These are phyloP conservation scores for Pleodorina starrii DNA, from an alignment of 139 green algal species.

Conservation along the genomic window DNA sequence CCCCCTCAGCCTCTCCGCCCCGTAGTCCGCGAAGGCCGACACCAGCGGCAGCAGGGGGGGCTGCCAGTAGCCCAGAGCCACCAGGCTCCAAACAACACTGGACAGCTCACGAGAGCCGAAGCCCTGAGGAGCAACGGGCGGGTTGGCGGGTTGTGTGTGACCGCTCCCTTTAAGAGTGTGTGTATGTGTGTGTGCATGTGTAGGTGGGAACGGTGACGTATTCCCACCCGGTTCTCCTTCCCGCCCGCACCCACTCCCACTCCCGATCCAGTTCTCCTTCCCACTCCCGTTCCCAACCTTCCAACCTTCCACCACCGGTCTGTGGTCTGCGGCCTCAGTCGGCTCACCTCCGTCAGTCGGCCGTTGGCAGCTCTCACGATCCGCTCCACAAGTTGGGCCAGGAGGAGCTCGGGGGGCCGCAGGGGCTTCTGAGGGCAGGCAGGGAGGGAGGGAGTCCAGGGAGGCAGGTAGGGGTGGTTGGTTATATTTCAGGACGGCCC, in stretches of 20 bases:
- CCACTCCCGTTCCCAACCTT: no score
- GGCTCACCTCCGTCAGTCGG: neutral
- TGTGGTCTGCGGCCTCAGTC: no score
- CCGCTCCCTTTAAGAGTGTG: no score
- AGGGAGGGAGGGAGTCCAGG: neutral
- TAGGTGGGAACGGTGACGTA: no score
- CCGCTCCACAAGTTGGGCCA: conserved; percentile 13
- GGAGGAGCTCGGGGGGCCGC: neutral
- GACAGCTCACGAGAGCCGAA: conserved; percentile 1
- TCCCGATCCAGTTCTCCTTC: no score
- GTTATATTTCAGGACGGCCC: no score
- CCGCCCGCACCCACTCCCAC: no score
- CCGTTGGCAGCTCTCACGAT: neutral
- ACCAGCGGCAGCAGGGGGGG: conserved; percentile 22
- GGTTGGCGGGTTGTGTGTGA: no score
- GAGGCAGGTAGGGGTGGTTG: no score
- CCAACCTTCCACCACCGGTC: no score
- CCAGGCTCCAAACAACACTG: neutral
- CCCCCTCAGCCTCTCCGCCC: conserved; percentile 5
- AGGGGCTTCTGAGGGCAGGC: neutral
- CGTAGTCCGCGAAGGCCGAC: conserved; percentile 3
- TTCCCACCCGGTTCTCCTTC: no score
- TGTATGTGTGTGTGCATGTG: no score
- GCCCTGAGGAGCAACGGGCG: neutral
- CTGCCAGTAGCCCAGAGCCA: conserved; percentile 19